A percentile compares a stretch with the other conserved stretches of the same genome.
Evolutionary conservation across 2,329 filamentous ascomycete species (phyloP).

Genomic region (Penicillium sp.): DNA sequence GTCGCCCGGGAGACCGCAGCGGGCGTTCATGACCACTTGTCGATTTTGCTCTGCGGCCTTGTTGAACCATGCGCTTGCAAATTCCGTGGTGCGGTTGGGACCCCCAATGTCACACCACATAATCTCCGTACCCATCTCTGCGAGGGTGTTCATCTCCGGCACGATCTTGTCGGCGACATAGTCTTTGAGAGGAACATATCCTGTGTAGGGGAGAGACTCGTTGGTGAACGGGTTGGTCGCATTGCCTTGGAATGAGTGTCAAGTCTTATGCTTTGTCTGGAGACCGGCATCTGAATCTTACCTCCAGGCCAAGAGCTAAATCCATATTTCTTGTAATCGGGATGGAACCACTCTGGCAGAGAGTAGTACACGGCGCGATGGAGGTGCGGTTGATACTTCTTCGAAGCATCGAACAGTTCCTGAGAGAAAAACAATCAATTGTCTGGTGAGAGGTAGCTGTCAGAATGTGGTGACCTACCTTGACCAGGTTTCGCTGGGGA

Average conservation of each 20-base stretch:
- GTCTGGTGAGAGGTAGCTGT: not conserved
- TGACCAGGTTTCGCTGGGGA: constrained; percentile 44
- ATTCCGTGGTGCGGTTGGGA: constrained; percentile 46
- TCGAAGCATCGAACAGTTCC: constrained; percentile 49
- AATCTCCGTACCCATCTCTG: constrained; percentile 47
- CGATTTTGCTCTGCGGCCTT: constrained; percentile 39
- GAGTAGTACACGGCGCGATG: constrained; percentile 50
- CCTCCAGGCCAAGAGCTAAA: constrained; percentile 39
- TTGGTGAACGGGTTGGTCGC: constrained; percentile 50
- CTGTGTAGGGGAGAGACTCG: constrained; percentile 45
- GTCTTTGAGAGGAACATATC: constrained; percentile 45
- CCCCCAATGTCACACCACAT: constrained; percentile 53
- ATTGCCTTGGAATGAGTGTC: constrained; percentile 29
- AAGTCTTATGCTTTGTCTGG: not conserved
- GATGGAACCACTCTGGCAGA: constrained; percentile 52
- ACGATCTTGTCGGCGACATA: constrained; percentile 46
- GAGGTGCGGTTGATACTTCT: constrained; percentile 45
- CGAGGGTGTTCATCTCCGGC: constrained; percentile 49
- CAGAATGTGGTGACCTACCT: constrained; percentile 2
- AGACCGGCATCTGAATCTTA: not conserved
- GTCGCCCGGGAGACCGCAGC: constrained; percentile 59
- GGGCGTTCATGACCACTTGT: constrained; percentile 58
- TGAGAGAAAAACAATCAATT: constrained; percentile 7
- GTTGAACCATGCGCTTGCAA: constrained; percentile 49
- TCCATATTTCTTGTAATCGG: constrained; percentile 44